Evolutionary conservation across 2,329 filamentous ascomycete species (phyloP).

Genomic region (Sclerotinia borealis): DNA sequence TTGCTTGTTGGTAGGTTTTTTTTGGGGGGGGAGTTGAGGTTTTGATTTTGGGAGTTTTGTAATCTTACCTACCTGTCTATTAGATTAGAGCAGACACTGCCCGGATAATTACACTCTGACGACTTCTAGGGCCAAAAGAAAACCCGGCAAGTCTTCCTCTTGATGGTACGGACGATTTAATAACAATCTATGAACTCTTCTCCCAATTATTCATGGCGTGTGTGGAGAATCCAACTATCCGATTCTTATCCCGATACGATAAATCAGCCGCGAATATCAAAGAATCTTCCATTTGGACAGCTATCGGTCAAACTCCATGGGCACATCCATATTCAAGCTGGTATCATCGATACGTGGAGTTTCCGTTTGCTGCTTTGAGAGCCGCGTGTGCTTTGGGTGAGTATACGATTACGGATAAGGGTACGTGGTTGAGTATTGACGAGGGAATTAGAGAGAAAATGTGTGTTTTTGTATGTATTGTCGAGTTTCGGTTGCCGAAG

Average conservation of each 20-base stretch:
- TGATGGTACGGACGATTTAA: constrained; percentile 26
- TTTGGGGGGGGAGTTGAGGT: too few species aligned
- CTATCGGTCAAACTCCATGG: constrained; percentile 44
- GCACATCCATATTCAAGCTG: constrained; percentile 39
- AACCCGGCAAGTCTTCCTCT: constrained; percentile 35
- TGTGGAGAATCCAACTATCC: constrained; percentile 32
- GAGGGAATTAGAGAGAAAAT: constrained; percentile 32
- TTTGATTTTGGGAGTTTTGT: too few species aligned
- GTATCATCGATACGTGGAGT: constrained; percentile 43
- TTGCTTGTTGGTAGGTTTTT: constrained; percentile 38
- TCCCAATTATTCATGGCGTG: constrained; percentile 32
- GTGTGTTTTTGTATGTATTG: constrained; percentile 31
- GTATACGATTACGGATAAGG: constrained; percentile 43
- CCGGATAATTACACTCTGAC: too few species aligned
- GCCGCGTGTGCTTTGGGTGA: constrained; percentile 38
- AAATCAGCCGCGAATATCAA: constrained; percentile 46
- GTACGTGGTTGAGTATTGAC: constrained; percentile 39
- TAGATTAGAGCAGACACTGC: too few species aligned
- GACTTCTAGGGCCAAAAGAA: constrained; percentile 19
- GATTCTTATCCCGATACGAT: constrained; percentile 41
- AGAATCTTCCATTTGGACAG: constrained; percentile 40
- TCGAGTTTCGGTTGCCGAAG: background rate
- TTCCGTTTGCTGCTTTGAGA: constrained; percentile 40
- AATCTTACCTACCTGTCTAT: too few species aligned
- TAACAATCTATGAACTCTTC: constrained; percentile 30